These are phyloP conservation scores for Spongiforma sp. DNA, from an alignment of 1,284 basidiomycete species.

Conservation along the genomic window DNA sequence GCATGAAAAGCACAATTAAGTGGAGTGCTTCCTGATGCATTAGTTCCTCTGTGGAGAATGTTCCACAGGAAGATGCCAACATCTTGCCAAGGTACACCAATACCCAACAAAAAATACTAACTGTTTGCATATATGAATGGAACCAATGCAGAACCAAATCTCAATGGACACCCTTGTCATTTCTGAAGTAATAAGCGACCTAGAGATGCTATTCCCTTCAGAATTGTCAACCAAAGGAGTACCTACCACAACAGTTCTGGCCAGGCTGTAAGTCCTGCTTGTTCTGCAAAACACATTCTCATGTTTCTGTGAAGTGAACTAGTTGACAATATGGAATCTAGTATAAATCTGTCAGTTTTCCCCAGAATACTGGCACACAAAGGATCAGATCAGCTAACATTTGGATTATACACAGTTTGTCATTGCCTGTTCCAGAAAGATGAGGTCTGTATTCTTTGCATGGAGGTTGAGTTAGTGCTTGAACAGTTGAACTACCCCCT, in stretches of 20 bases:
- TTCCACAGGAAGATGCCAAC: conserved; percentile 9
- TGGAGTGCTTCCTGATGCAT: too few species aligned
- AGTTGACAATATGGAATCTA: background rate
- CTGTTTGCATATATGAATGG: background rate
- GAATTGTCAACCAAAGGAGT: background rate
- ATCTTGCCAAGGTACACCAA: conserved; percentile 1
- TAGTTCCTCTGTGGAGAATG: too few species aligned
- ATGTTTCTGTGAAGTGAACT: background rate
- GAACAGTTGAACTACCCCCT: background rate
- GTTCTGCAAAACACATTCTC: background rate
- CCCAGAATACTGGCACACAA: background rate
- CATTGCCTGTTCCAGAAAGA: background rate
- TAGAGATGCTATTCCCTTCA: background rate
- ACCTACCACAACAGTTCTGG: background rate
- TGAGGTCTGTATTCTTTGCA: background rate
- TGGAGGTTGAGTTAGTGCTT: background rate
- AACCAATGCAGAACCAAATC: too few species aligned
- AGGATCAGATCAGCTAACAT: background rate
- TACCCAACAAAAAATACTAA: background rate
- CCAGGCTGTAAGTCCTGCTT: background rate
- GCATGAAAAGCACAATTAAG: too few species aligned
- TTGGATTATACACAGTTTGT: conserved; percentile 2
- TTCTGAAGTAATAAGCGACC: background rate
- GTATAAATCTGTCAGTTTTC: conserved; percentile 8
- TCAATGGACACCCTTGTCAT: too few species aligned